A percentile compares a stretch with the other conserved stretches of the same genome.
Evolutionary conservation across 2,329 filamentous ascomycete species (phyloP).

Genomic region (Colletotrichum sansevieriae): DNA sequence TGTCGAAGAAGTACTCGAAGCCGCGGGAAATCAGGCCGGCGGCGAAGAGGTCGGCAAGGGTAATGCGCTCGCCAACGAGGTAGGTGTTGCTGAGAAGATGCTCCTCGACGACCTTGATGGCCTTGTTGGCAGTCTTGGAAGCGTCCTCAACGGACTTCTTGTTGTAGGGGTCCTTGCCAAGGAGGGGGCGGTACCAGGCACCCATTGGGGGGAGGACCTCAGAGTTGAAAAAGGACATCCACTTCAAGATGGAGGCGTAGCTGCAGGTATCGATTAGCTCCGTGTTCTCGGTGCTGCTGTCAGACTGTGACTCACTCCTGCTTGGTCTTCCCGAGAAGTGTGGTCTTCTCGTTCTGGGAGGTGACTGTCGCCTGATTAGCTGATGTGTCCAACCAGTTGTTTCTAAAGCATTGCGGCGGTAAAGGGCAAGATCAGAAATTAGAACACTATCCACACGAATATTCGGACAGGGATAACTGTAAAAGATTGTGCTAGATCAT

Average conservation of each 20-base stretch:
- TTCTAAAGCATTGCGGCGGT: slow-evolving; percentile 43
- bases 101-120: slow-evolving; percentile 80
- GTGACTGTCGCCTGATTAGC: slow-evolving; percentile 75
- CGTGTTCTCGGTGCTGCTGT: slow-evolving; percentile 20
- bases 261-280: slow-evolving; percentile 53
- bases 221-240: slow-evolving; percentile 96
- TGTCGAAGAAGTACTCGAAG: slow-evolving; percentile 95
- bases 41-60: slow-evolving; percentile 92
- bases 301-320: slow-evolving; percentile 78
- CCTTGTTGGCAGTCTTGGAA: slow-evolving; percentile 76
- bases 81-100: slow-evolving; percentile 95
- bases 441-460: slow-evolving; percentile 86
- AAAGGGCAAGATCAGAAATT: slow-evolving; percentile 77
- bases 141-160: slow-evolving; percentile 95
- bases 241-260: slow-evolving; percentile 96
- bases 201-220: slow-evolving; percentile 83
- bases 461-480: slow-evolving; percentile 99
- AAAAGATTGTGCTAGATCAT: slow-evolving; percentile 81
- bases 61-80: slow-evolving; percentile 97
- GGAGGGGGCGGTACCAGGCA: slow-evolving; percentile 87
- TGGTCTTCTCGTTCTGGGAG: slow-evolving; percentile 99
- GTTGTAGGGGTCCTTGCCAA: slow-evolving; percentile 90
- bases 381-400: slow-evolving; percentile 10
- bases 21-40: slow-evolving; percentile 84
- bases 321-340: slow-evolving; percentile 99